Evolutionary conservation across 1,139 yeast species (phyloP).

Genomic region (Pichia sp.): DNA sequence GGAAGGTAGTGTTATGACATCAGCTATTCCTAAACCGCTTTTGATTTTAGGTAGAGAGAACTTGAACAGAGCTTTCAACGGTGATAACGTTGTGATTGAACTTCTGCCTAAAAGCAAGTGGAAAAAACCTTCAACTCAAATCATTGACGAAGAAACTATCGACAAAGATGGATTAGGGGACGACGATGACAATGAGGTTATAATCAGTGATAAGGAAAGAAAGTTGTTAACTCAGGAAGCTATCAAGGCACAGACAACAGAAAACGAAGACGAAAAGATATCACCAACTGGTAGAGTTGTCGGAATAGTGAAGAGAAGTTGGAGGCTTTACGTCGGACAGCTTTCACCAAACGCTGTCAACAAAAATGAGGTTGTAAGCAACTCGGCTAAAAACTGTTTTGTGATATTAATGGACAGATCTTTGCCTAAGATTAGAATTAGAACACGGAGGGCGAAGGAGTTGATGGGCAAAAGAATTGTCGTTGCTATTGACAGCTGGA

Average conservation of each 20-base stretch:
- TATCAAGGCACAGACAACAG: slow-evolving; percentile 47
- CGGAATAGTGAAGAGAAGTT: slow-evolving; percentile 81
- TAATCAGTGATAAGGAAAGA: slow-evolving; percentile 74
- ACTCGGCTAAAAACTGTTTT: slow-evolving; percentile 72
- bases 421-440: slow-evolving; percentile 80
- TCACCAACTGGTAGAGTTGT: slow-evolving; percentile 94
- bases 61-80: slow-evolving; percentile 85
- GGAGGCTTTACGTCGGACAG: slow-evolving; percentile 97
- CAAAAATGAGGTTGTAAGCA: slow-evolving; percentile 41
- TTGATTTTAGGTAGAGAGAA: slow-evolving; percentile 77
- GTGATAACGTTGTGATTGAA: slow-evolving; percentile 90
- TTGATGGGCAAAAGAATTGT: slow-evolving; percentile 85
- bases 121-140: slow-evolving; percentile 79
- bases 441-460: slow-evolving; percentile 81
- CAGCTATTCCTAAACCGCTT: slow-evolving; percentile 77
- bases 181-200: slow-evolving; percentile 44
- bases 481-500: slow-evolving; percentile 91
- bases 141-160: slow-evolving; percentile 68
- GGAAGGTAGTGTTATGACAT: slow-evolving; percentile 77
- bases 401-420: slow-evolving; percentile 86
- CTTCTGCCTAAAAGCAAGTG: slow-evolving; percentile 80
- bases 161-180: slow-evolving; percentile 62
- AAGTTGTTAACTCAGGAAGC: slow-evolving; percentile 76
- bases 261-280: slow-evolving; percentile 41
- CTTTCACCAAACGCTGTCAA: slow-evolving; percentile 76